phyloP scores from a whole-genome alignment of 768 basidiomycete genomes.

The Glaciozyma martinii region DNA sequence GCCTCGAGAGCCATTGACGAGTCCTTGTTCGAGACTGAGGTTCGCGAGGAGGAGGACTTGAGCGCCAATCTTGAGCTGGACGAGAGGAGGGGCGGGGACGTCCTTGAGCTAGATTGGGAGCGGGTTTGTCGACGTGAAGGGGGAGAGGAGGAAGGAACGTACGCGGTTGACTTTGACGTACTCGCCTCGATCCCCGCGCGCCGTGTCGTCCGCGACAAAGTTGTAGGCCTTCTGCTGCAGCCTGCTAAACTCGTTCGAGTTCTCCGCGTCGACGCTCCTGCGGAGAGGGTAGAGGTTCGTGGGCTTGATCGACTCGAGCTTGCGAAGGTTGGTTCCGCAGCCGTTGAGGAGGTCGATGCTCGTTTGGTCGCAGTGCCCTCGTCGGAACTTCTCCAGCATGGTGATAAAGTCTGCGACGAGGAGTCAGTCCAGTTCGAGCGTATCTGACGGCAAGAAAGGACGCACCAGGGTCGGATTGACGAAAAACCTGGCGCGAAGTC shows the following conservation, averaged over 20 bases:
- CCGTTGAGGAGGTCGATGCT: conserved; percentile 27
- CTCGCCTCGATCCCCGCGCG: conserved; percentile 31
- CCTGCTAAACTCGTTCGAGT: conserved; percentile 35
- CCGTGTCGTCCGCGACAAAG: conserved; percentile 37
- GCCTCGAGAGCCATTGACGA: conserved; percentile 28
- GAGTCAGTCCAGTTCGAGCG: too few species aligned
- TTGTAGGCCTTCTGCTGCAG: conserved; percentile 36
- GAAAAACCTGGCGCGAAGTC: conserved; percentile 33
- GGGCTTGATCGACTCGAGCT: conserved; percentile 35
- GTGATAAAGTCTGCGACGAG: conserved; percentile 33
- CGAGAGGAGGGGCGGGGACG: conserved; percentile 37
- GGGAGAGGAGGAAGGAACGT: conserved; percentile 25
- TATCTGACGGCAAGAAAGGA: too few species aligned
- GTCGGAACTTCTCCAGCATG: conserved; percentile 38
- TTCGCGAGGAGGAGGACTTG: conserved; percentile 45
- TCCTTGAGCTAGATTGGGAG: conserved; percentile 26
- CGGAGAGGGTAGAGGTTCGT: conserved; percentile 35
- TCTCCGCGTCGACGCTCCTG: conserved; percentile 41
- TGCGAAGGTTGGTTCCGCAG: conserved; percentile 30
- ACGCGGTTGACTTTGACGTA: conserved; percentile 30
- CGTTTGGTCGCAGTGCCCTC: conserved; percentile 31
- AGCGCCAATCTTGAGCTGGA: conserved; percentile 39
- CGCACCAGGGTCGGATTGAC: conserved; percentile 35
- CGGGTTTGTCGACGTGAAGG: neutral
- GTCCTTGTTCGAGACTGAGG: conserved; percentile 26